A percentile compares a stretch with the other conserved stretches of the same genome.
Evolutionary conservation across 805 yeast genomes (phyloP).

Genomic region (Saturnispora silvae): DNA sequence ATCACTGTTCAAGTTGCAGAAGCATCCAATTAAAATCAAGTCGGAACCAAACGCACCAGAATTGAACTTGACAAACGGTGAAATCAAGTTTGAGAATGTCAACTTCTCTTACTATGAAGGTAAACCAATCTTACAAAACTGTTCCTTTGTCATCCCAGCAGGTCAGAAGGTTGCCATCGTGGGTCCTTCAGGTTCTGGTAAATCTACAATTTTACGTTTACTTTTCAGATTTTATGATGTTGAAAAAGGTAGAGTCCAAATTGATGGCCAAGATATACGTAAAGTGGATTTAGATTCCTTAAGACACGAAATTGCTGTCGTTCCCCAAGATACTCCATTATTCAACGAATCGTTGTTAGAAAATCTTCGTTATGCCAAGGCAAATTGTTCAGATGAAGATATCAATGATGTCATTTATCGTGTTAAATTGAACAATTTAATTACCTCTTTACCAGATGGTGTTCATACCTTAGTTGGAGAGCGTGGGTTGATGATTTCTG

Average conservation of each 20-base stretch:
- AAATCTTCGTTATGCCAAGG: conserved; percentile 77
- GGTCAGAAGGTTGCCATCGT: conserved; percentile 90
- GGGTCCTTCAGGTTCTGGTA: conserved; percentile 95
- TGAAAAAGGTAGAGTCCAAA: conserved; percentile 43
- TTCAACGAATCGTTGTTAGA: conserved; percentile 86
- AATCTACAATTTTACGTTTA: conserved; percentile 75
- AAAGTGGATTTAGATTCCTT: conserved; percentile 66
- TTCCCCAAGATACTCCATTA: conserved; percentile 95
- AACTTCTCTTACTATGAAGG: conserved; percentile 87
- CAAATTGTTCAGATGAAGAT: conserved; percentile 64
- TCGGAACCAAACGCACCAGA: conserved; percentile 56
- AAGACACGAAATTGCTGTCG: conserved; percentile 73
- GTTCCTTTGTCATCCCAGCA: conserved; percentile 77
- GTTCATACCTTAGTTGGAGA: conserved; percentile 85
- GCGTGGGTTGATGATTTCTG: conserved; percentile 97
- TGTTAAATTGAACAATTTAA: conserved; percentile 58
- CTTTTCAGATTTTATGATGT: conserved; percentile 89
- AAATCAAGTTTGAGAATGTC: conserved; percentile 81
- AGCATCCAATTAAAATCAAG: conserved; percentile 54
- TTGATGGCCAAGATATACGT: conserved; percentile 83
- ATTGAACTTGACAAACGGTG: conserved; percentile 44
- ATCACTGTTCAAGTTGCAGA: conserved; percentile 76
- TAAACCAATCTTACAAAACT: conserved; percentile 73
- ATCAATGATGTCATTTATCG: conserved; percentile 51
- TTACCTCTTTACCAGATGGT: conserved; percentile 73